phyloP scores from a whole-genome alignment of 805 yeast genomes.

The Vanderwaltozyma polyspora region DNA sequence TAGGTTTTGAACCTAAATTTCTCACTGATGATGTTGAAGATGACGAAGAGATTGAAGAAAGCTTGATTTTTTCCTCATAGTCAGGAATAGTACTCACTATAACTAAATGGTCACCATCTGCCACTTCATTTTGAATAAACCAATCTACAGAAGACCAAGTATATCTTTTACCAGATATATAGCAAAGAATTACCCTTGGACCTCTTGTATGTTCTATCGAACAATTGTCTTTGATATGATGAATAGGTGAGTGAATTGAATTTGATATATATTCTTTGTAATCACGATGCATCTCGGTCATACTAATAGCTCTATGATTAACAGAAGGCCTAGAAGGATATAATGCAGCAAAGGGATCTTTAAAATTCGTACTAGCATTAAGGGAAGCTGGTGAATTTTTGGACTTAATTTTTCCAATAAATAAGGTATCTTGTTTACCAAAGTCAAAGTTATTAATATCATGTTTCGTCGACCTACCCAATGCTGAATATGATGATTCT shows the following conservation, averaged over 20 bases:
- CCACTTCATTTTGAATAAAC: conserved; percentile 43
- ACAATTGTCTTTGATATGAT: conserved; percentile 5
- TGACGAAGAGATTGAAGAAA: not conserved
- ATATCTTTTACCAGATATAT: conserved; percentile 52
- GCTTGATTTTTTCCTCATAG: conserved; percentile 12
- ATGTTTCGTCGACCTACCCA: conserved; percentile 16
- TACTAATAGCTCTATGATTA: conserved; percentile 19
- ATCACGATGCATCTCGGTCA: conserved; percentile 13
- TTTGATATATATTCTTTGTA: conserved; percentile 7
- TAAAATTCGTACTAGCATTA: conserved; percentile 1
- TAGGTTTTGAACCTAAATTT: no score
- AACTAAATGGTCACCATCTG: conserved; percentile 54
- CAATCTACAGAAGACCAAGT: conserved; percentile 72
- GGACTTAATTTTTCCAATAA: conserved; percentile 6
- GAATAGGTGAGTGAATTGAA: not conserved
- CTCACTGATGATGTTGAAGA: not conserved
- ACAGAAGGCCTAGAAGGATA: conserved; percentile 28
- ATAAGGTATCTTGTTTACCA: conserved; percentile 17
- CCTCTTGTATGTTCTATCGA: conserved; percentile 2
- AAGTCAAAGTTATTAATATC: conserved; percentile 23
- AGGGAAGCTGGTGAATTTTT: not conserved
- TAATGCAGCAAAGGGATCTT: conserved; percentile 17
- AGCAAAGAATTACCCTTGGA: conserved; percentile 42
- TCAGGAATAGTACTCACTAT: conserved; percentile 42
- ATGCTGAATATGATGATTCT: conserved; percentile 19